Evolutionary conservation across 1,284 basidiomycete species (phyloP), one percentile per base, ranked within the genome.

Genomic region (Psilocybe mexicana): DNA sequence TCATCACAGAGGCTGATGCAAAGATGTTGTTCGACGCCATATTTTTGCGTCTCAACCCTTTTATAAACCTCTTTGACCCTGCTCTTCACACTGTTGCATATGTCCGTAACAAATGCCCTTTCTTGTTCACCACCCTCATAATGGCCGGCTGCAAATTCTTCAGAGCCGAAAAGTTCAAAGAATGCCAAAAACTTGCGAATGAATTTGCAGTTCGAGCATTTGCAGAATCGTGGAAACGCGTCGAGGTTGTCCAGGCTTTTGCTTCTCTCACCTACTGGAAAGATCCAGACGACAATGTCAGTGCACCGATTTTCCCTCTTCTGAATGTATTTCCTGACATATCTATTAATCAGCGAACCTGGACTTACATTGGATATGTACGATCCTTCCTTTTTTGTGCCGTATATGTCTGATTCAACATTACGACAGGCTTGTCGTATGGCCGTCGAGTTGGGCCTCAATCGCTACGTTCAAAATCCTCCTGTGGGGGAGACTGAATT

Each of bases 131-230:
- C 5, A 84, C 87, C 35, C 80, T 94, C 57, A 78, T 94, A 67
- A 89, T 92, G 81, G 90, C 88, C 14, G 88, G 87, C 24, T 88
- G 87, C 77, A 93, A 94, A 72, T 94, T 94, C 67, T 94, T 92
- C 76, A 83, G 83, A 59, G 83, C 86, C 7, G 83, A 85, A 48
- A 70, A 84, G 36, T 92, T 88, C 72, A 83, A 82, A 62, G 75
- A 77, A 30, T 89, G 85, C 63, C 84, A 86, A 61, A 84, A 83
- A 62, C 78, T 92, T 26, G 87, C 85, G 24, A 81, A 90, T 60
- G 86, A 87, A 54, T 82, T 88, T 65, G 85, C 87, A 6, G 76
- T 88, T n/a, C 82, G 81, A 55, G 88, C 90, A 1, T 94, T 93
- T 66, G 80, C 83, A 11, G 88, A 93, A 61, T 80, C 79, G 25